Evolutionary conservation across 2,329 filamentous ascomycete species (phyloP).

Genomic region (Pezizomycotina sp.): DNA sequence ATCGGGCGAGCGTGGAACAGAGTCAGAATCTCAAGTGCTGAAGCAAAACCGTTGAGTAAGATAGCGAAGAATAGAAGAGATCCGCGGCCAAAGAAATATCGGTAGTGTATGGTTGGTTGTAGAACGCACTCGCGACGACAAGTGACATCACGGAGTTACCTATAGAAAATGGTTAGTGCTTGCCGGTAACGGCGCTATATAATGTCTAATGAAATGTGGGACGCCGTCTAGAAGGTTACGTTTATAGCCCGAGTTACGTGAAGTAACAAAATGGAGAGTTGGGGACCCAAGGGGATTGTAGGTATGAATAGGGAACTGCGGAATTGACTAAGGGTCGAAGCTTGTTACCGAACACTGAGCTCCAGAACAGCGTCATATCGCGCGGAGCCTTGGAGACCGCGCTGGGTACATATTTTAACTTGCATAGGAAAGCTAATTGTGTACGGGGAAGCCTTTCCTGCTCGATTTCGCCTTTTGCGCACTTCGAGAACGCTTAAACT

Average conservation of each 20-base stretch:
- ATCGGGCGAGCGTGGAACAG: constrained; percentile 54
- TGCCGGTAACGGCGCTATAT: too few relatives aligned
- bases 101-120: constrained; percentile 49
- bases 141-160: constrained; percentile 62
- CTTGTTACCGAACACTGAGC: background rate
- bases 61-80: constrained; percentile 76
- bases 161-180: too few relatives aligned
- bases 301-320: too few relatives aligned
- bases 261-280: too few relatives aligned
- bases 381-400: too few relatives aligned
- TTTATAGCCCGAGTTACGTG: too few relatives aligned
- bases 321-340: too few relatives aligned
- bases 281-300: too few relatives aligned
- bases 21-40: constrained; percentile 60
- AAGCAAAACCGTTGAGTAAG: constrained; percentile 69
- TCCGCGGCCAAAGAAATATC: constrained; percentile 59
- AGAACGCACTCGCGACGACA: constrained; percentile 67
- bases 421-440: constrained; percentile 66
- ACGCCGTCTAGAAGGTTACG: too few relatives aligned
- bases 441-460: constrained; percentile 60
- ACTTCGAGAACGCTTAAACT: constrained; percentile 28
- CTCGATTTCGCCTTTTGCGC: constrained; percentile 21
- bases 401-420: constrained; percentile 59
- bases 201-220: background rate
- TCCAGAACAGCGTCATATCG: constrained; percentile 26